phyloP scores from a whole-genome alignment of 306 rosid species.

The cucumber (Cucumis sativus) region DNA sequence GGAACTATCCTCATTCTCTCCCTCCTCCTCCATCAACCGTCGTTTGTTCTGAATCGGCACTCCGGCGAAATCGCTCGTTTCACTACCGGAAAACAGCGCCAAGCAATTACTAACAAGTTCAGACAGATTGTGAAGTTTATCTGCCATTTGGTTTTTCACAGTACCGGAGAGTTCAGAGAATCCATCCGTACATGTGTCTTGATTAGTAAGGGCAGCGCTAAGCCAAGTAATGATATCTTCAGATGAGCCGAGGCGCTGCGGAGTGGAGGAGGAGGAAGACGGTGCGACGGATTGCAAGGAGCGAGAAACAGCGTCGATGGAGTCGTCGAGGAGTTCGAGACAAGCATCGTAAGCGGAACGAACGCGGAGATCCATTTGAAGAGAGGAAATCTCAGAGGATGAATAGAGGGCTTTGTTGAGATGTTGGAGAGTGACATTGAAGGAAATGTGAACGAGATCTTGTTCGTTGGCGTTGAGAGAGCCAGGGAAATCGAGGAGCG shows the following conservation, averaged over 20 bases:
- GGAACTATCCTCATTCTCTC: background rate
- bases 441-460: slow-evolving; percentile 86
- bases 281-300: slow-evolving; percentile 30
- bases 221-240: slow-evolving; percentile 81
- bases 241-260: slow-evolving; percentile 1
- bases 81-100: slow-evolving; percentile 46
- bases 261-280: background rate
- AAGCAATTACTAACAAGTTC: slow-evolving; percentile 76
- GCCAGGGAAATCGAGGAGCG: slow-evolving; percentile 63
- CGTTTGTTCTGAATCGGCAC: slow-evolving; percentile 59
- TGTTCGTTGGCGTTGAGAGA: slow-evolving; percentile 46
- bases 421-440: slow-evolving; percentile 73
- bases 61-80: slow-evolving; percentile 49
- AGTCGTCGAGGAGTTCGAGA: slow-evolving; percentile 81
- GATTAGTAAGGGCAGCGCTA: slow-evolving; percentile 79
- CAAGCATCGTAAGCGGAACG: slow-evolving; percentile 78
- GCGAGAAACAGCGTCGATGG: slow-evolving; percentile 49
- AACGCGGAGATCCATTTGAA: slow-evolving; percentile 33
- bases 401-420: slow-evolving; percentile 46
- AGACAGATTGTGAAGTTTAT: slow-evolving; percentile 42
- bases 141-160: slow-evolving; percentile 37
- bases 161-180: slow-evolving; percentile 33
- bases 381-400: slow-evolving; percentile 32
- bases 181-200: slow-evolving; percentile 82
- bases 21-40: slow-evolving; percentile 14